phyloP scores from a whole-genome alignment of 2,329 filamentous ascomycete genomes.

The Epichloe aotearoae region DNA sequence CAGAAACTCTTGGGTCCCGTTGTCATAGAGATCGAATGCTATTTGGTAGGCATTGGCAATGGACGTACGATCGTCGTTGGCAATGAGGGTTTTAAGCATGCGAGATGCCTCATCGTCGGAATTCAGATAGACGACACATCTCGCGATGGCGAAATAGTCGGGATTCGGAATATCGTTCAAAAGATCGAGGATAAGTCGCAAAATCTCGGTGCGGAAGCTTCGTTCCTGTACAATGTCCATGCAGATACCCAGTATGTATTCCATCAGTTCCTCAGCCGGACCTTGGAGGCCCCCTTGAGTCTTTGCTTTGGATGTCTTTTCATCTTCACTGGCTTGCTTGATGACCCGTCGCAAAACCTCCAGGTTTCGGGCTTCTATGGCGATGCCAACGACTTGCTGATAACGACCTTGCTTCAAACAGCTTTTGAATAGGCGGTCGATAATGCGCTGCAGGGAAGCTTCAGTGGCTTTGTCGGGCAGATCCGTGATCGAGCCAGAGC shows the following conservation, averaged over 20 bases:
- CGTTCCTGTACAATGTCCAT: conserved; percentile 97
- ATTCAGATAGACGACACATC: conserved; percentile 92
- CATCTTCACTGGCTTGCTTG: conserved; percentile 75
- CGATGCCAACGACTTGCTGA: conserved; percentile 91
- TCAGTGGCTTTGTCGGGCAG: conserved; percentile 58
- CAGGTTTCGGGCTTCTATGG: conserved; percentile 85
- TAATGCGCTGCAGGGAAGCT: conserved; percentile 66
- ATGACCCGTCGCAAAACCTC: conserved; percentile 80
- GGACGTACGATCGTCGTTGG: conserved; percentile 64
- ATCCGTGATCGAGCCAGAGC: conserved; percentile 49
- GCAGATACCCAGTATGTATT: conserved; percentile 89
- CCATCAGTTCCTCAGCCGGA: conserved; percentile 83
- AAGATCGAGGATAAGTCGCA: conserved; percentile 87
- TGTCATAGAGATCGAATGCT: conserved; percentile 95
- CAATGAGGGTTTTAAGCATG: conserved; percentile 71
- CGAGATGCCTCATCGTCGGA: conserved; percentile 81
- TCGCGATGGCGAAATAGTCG: conserved; percentile 96
- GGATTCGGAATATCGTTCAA: conserved; percentile 83
- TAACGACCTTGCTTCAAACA: conserved; percentile 81
- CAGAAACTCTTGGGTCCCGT: conserved; percentile 93
- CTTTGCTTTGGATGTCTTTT: conserved; percentile 53
- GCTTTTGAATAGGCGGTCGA: conserved; percentile 81
- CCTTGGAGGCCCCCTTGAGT: conserved; percentile 34
- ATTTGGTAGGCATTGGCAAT: conserved; percentile 90
- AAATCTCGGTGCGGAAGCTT: conserved; percentile 67